Base-by-base conservation (phyloP, 345 rosid genomes). In the Corchorus olitorius region DNA sequence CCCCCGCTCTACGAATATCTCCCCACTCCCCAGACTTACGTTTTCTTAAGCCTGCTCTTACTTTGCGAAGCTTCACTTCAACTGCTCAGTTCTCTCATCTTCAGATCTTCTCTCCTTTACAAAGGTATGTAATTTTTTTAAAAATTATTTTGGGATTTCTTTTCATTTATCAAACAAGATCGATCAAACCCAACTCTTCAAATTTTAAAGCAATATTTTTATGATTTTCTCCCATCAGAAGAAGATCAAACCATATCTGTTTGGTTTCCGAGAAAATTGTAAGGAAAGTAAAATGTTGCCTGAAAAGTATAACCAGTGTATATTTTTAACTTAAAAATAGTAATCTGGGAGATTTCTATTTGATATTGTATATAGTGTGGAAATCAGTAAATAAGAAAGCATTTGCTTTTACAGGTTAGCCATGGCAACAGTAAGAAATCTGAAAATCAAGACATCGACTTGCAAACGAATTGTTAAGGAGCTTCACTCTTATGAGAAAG, bases 391-490 rank as follows among this genome's bases (percentile, higher is more conserved):
- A 39, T 39, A 37, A 2, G 45, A 41, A 65, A 65, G 6, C 62
- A 53, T 20, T 61, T 60, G 2, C 0, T 49, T 76, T 69, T 39
- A 54, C 68, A 81, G 84, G 76, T 55, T 65, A 59, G 8, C 4
- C 19, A 90, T 92, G 94, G 90, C 97, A 59, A 83, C 91, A 22
- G 48, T 88, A 9, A 93, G 92, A 41, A 95, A 86, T 74, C 80
- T 89, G 81, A 92, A 93, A 80, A 95, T 91, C 65, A 93, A 95
- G 78, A 90, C 94, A 11, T 83, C 88, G 39, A 88, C 92, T 2
- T 92, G 99, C 84, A 93, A 89, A 65, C 86, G 98, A 70, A 82
- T 93, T n/a, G 84, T 85, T 72, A 95, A 93, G 80, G 99, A 95
- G 88, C 84, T 93, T 68, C 82, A 84, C 72, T 95, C 96, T 3